These are phyloP conservation scores for Sporothrix schenckii DNA, from an alignment of 2,329 filamentous ascomycete species.

Conservation along the genomic window DNA sequence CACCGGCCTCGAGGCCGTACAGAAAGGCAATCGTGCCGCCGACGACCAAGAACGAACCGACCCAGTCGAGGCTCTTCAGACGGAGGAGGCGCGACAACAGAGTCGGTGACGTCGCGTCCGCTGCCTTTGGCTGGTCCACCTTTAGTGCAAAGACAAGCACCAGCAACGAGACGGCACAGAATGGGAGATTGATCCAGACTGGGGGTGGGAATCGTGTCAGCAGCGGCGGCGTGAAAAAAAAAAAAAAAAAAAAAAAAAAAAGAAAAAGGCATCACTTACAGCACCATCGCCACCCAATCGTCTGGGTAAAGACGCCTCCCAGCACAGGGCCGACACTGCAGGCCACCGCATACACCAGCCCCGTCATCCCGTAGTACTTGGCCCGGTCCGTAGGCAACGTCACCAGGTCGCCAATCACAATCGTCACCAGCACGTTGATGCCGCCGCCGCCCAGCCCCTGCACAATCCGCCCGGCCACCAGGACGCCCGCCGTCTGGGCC, in stretches of 20 bases:
- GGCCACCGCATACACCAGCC: constrained; percentile 1
- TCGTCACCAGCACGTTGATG: background rate
- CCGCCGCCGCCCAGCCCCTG: constrained; percentile 2
- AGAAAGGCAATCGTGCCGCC: background rate
- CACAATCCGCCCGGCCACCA: background rate
- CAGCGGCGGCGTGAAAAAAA: no score
- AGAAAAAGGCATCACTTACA: background rate
- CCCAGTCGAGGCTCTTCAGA: background rate
- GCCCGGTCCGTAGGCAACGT: background rate
- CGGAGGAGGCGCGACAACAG: background rate
- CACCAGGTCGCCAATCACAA: constrained; percentile 8
- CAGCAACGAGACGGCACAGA: background rate
- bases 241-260: no score
- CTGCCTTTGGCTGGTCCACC: background rate
- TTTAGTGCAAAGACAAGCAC: background rate
- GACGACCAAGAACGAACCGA: background rate
- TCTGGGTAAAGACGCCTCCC: constrained; percentile 5
- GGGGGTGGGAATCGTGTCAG: no score
- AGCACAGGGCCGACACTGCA: background rate
- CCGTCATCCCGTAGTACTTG: constrained; percentile 3
- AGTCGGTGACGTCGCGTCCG: background rate
- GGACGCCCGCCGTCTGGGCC: background rate
- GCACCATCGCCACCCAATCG: constrained; percentile 15
- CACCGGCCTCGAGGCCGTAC: background rate
- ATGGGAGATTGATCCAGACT: constrained; percentile 15